Evolutionary conservation across 768 basidiomycete species (phyloP).

Genomic region (Rhizopogon salebrosus): DNA sequence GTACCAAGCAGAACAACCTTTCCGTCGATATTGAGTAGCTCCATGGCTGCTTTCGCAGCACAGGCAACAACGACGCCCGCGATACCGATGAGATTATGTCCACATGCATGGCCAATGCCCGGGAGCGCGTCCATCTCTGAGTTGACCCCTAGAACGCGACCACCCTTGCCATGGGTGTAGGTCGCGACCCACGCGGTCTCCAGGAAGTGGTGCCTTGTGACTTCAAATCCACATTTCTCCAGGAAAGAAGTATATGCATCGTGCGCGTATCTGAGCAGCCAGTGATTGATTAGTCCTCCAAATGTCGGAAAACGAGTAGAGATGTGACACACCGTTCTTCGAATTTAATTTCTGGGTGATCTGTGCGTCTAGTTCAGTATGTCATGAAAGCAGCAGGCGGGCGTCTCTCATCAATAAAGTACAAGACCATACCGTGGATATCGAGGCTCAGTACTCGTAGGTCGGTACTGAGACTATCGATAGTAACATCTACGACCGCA

Average conservation of each 20-base stretch:
- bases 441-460: constrained; percentile 57
- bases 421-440: constrained; percentile 48
- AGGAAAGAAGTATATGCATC: constrained; percentile 67
- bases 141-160: constrained; percentile 71
- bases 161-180: constrained; percentile 59
- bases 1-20: constrained; percentile 73
- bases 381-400: constrained; percentile 2
- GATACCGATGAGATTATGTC: constrained; percentile 81
- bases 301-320: background rate
- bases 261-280: constrained; percentile 53
- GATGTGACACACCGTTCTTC: constrained; percentile 47
- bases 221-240: constrained; percentile 57
- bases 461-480: constrained; percentile 44
- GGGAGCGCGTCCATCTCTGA: constrained; percentile 73
- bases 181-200: constrained; percentile 75
- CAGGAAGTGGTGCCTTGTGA: constrained; percentile 55
- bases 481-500: constrained; percentile 45
- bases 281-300: background rate
- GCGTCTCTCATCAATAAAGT: background rate
- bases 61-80: constrained; percentile 67
- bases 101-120: constrained; percentile 68
- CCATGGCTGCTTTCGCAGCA: constrained; percentile 59
- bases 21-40: constrained; percentile 58
- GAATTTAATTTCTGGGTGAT: constrained; percentile 60
- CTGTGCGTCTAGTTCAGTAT: constrained; percentile 27